These are phyloP conservation scores for Xylaria longipes DNA, from an alignment of 495 filamentous ascomycete genomes.

Conservation along the genomic window DNA sequence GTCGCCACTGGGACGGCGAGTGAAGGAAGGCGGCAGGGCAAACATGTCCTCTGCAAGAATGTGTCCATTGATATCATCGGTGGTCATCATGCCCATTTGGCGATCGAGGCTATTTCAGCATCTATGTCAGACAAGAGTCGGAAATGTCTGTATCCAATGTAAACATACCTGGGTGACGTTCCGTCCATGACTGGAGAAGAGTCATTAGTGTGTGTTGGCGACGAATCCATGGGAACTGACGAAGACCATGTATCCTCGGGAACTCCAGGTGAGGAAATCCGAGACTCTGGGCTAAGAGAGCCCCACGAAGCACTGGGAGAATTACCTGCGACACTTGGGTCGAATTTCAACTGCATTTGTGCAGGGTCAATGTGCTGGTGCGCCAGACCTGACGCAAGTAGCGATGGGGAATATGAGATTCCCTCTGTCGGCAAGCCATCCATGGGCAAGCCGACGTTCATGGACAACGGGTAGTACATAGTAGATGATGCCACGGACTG, in stretches of 20 bases:
- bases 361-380: constrained; percentile 50
- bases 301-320: constrained; percentile 56
- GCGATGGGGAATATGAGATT: constrained; percentile 47
- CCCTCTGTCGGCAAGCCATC: constrained; percentile 51
- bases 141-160: constrained; percentile 14
- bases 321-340: constrained; percentile 47
- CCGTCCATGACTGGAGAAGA: constrained; percentile 54
- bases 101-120: constrained; percentile 41
- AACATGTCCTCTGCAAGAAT: constrained; percentile 52
- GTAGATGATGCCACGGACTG: constrained; percentile 51
- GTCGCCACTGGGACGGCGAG: constrained; percentile 55
- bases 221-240: constrained; percentile 45
- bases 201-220: constrained; percentile 52
- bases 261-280: constrained; percentile 54
- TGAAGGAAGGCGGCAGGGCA: constrained; percentile 50
- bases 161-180: constrained; percentile 58
- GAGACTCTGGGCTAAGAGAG: constrained; percentile 57
- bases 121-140: constrained; percentile 37
- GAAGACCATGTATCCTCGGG: constrained; percentile 55
- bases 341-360: constrained; percentile 53
- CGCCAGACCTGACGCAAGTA: constrained; percentile 43
- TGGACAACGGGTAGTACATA: constrained; percentile 48
- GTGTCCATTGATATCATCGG: constrained; percentile 52
- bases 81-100: constrained; percentile 47
- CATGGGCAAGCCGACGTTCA: constrained; percentile 44